phyloP scores from a whole-genome alignment of 2,329 filamentous ascomycete genomes.

The Aspergillus bombycis region DNA sequence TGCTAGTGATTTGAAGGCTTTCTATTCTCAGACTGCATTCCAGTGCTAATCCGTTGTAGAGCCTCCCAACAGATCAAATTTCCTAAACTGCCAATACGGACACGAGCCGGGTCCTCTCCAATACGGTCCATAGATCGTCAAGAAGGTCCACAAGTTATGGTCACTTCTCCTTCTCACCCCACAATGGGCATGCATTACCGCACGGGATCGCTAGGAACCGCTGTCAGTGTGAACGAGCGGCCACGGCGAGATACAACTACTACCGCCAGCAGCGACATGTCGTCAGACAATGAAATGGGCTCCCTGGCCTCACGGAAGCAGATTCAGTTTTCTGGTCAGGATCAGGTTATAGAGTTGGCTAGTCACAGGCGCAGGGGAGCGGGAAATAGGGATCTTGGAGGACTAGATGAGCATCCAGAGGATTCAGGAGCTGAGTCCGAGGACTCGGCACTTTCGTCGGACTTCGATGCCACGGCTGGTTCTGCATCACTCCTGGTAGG shows the following conservation, averaged over 20 bases:
- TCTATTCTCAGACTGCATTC: neutral
- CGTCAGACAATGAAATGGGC: slow-evolving; percentile 66
- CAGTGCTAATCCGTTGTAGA: slow-evolving; percentile 41
- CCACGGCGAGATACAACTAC: slow-evolving; percentile 65
- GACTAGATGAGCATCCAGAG: slow-evolving; percentile 46
- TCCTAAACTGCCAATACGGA: slow-evolving; percentile 88
- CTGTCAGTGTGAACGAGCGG: slow-evolving; percentile 57
- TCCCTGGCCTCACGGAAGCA: slow-evolving; percentile 56
- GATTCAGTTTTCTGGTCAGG: slow-evolving; percentile 49
- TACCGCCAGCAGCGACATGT: slow-evolving; percentile 67
- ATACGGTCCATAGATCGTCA: slow-evolving; percentile 59
- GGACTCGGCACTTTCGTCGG: slow-evolving; percentile 54
- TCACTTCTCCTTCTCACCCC: slow-evolving; percentile 59
- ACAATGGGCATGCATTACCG: slow-evolving; percentile 52
- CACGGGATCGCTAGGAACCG: slow-evolving; percentile 59
- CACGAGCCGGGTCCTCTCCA: slow-evolving; percentile 85
- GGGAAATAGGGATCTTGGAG: slow-evolving; percentile 33
- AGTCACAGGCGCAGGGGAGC: slow-evolving; percentile 30
- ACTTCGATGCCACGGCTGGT: slow-evolving; percentile 58
- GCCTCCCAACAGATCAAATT: slow-evolving; percentile 93
- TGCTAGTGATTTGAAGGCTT: neutral
- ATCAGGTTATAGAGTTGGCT: slow-evolving; percentile 40
- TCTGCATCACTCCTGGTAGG: slow-evolving; percentile 61
- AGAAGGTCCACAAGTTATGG: slow-evolving; percentile 53
- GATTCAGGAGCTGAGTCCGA: slow-evolving; percentile 54